These are phyloP conservation scores for Sclerospora graminicola DNA, from an alignment of 352 stramenopile species.

Conservation along the genomic window DNA sequence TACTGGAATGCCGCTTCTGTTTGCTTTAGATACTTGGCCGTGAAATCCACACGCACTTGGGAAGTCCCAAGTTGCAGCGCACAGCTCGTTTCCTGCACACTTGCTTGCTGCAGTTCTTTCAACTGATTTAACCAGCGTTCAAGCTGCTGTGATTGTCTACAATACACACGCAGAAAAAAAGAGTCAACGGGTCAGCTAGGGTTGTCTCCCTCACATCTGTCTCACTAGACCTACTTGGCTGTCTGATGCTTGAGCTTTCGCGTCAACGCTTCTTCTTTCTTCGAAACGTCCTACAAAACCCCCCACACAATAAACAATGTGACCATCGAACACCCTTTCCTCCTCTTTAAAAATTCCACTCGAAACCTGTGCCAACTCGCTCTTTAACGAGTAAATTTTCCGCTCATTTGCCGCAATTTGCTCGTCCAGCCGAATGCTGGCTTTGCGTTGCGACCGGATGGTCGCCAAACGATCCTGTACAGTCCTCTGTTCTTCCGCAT, in stretches of 20 bases:
- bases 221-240: constrained; percentile 30
- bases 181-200: too few species aligned
- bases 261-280: constrained; percentile 64
- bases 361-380: constrained; percentile 66
- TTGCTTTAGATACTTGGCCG: constrained; percentile 43
- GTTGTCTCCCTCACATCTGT: too few species aligned
- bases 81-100: constrained; percentile 41
- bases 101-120: constrained; percentile 35
- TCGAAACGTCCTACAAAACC: constrained; percentile 49
- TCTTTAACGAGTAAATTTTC: constrained; percentile 60
- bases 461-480: constrained; percentile 52
- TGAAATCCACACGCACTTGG: constrained; percentile 61
- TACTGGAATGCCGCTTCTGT: constrained; percentile 40
- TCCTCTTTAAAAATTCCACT: too few species aligned
- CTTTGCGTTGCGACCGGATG: constrained; percentile 56
- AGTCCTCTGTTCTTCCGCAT: constrained; percentile 46
- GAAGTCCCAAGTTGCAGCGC: constrained; percentile 48
- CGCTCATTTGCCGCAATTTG: constrained; percentile 62
- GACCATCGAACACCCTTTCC: too few species aligned
- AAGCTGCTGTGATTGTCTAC: constrained; percentile 60
- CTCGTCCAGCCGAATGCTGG: constrained; percentile 61
- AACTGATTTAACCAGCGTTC: constrained; percentile 46
- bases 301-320: too few species aligned
- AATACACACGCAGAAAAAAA: constrained; percentile 1
- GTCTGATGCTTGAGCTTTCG: constrained; percentile 64